Evolutionary conservation across 805 yeast genomes (phyloP), one percentile per base, ranked within the genome.

Genomic region (Nakazawaea wyomingensis): DNA sequence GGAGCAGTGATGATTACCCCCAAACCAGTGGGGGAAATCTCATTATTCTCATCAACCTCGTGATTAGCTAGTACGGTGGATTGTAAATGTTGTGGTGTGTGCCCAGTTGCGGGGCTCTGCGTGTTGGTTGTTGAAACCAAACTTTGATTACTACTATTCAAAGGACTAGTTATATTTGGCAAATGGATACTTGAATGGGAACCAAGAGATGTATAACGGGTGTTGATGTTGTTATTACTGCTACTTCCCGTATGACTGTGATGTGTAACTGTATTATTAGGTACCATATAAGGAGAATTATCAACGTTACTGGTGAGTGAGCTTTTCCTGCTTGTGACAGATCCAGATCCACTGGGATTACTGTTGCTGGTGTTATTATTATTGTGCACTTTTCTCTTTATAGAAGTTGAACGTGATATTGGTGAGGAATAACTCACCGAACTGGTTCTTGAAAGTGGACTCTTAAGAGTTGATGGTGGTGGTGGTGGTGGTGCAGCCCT

Each of bases 141-240:
- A n/a, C 30, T 24, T 11, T 7, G 30, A 26, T 30, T 35, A 17
- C 38, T 35, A 11, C 30, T 35, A 14, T 35, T 35, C 18, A 10
- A n/a, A 8, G 34, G 13, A 4, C 18, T 8, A 21, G 14, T 20
- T 30, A 33, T 20, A 21, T 18, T 32, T 18, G 11, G 9, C 10
- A 31, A 14, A 16, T 14, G 43, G 16, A 32, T 20, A 20, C 43
- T 39, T 10, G 43, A 39, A 31, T 16, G 43, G 4, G 43, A 39
- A 21, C 22, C 37, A 11, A 27, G 20, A 16, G 26, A 39, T 16
- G 37, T 30, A 5, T 33, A 27, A 13, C 18, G 21, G 19, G 21
- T 38, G 36, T 21, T 33, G 18, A 16, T 26, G 22, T 32, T 33
- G 22, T 10, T 38, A 27, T 18, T 8, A 17, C n/a, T n/a, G n/a